A percentile compares a stretch with the other conserved stretches of the same genome.
Conservation (phyloP, 2,329 filamentous ascomycete genomes). For the Pezicula carpinea region DNA sequence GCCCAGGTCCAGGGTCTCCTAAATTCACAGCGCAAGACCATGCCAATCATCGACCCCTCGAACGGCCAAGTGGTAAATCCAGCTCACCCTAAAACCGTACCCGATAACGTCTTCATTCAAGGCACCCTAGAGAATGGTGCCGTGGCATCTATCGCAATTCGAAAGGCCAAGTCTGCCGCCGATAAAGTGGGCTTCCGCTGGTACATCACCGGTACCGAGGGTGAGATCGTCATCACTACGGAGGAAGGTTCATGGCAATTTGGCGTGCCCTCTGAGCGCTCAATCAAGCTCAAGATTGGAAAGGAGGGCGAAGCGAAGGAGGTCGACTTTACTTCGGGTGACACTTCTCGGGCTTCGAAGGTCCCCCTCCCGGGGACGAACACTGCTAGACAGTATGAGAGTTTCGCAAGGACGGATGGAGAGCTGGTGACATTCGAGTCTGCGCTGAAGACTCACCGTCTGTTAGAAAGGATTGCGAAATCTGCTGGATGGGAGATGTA, state of each 20-base stretch:
- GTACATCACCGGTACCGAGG: constrained; percentile 32
- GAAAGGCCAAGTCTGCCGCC: constrained; percentile 15
- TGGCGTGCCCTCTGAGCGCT: constrained; percentile 3
- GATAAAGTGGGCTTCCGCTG: constrained; percentile 26
- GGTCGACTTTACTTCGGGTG: neutral
- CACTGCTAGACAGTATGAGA: constrained; percentile 16
- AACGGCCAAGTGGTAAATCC: constrained; percentile 22
- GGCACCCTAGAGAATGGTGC: constrained; percentile 26
- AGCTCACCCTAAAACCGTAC: constrained; percentile 20
- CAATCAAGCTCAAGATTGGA: constrained; percentile 17
- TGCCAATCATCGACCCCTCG: constrained; percentile 15
- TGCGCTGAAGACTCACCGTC: constrained; percentile 17
- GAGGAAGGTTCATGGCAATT: constrained; percentile 18
- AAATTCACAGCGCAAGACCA: constrained; percentile 13
- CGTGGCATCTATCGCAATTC: constrained; percentile 24
- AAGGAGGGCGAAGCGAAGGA: constrained; percentile 6
- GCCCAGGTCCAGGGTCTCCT: constrained; percentile 21
- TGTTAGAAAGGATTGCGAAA: constrained; percentile 21
- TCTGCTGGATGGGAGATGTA: constrained; percentile 4
- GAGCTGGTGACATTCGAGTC: constrained; percentile 15
- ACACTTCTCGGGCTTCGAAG: too few species aligned
- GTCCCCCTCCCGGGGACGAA: constrained; percentile 10
- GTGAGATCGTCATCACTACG: constrained; percentile 26
- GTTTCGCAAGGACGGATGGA: constrained; percentile 19
- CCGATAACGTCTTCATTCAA: constrained; percentile 31